Percentiles rank a stretch among this genome's conserved stretches.
phyloP scores from a whole-genome alignment of 257 asterid species.

The Cruciata laevipes region DNA sequence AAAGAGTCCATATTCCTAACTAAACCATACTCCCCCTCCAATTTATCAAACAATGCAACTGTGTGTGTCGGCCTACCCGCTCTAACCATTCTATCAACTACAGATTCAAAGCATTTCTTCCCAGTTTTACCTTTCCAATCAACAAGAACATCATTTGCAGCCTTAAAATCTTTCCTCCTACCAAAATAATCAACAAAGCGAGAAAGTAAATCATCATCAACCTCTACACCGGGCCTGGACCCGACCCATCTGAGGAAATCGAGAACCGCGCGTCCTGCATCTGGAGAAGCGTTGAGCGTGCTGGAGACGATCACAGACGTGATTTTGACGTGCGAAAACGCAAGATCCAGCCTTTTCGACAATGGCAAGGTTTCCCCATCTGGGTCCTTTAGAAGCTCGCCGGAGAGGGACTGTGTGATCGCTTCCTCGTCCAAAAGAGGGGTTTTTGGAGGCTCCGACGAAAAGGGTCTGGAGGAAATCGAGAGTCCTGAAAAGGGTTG shows the following conservation, averaged over 20 bases:
- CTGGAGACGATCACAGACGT: constrained; percentile 38
- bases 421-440: constrained; percentile 17
- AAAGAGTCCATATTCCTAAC: constrained; percentile 44
- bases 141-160: constrained; percentile 55
- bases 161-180: constrained; percentile 87
- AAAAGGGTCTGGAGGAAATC: constrained; percentile 31
- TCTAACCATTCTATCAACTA: constrained; percentile 71
- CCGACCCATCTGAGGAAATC: constrained; percentile 74
- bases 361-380: constrained; percentile 57
- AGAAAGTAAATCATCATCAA: constrained; percentile 52
- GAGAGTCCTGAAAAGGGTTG: constrained; percentile 11
- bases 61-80: constrained; percentile 67
- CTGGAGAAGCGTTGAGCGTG: constrained; percentile 57
- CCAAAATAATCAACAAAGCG: constrained; percentile 72
- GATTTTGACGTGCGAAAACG: constrained; percentile 58
- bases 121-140: constrained; percentile 52
- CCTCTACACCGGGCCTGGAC: constrained; percentile 41
- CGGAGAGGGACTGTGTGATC: constrained; percentile 35
- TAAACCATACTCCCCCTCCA: constrained; percentile 72
- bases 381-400: constrained; percentile 51
- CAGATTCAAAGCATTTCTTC: constrained; percentile 45
- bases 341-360: constrained; percentile 63
- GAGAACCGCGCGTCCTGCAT: constrained; percentile 59
- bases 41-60: constrained; percentile 59
- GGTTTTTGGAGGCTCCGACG: constrained; percentile 23